Percentiles rank a stretch among this genome's conserved stretches.
Conservation (phyloP, 768 basidiomycete genomes). For the Tylopilus felleus region DNA sequence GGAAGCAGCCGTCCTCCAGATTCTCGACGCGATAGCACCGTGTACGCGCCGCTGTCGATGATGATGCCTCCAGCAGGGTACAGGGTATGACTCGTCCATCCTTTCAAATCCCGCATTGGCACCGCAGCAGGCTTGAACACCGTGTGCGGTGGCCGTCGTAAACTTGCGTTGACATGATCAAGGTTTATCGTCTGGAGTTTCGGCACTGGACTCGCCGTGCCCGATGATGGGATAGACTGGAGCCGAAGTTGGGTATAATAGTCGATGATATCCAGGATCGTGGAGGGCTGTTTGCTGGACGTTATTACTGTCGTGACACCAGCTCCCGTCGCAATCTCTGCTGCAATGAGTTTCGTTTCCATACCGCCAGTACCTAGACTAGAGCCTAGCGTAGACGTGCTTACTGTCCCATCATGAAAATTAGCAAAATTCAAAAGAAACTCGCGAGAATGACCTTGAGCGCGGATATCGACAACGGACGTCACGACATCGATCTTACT, state of each 20-base stretch:
- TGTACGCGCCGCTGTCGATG: conserved; percentile 86
- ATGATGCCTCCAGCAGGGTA: conserved; percentile 84
- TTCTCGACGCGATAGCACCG: conserved; percentile 78
- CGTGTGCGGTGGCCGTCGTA: conserved; percentile 75
- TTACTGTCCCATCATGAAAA: conserved; percentile 50
- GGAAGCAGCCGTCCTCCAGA: conserved; percentile 91
- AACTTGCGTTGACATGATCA: conserved; percentile 21
- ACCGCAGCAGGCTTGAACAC: conserved; percentile 70
- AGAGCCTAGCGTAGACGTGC: conserved; percentile 88
- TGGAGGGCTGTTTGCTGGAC: conserved; percentile 73
- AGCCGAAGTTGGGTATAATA: conserved; percentile 53
- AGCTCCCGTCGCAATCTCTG: conserved; percentile 93
- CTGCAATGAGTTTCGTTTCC: conserved; percentile 98
- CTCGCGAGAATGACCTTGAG: conserved; percentile 55
- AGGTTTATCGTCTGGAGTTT: conserved; percentile 24
- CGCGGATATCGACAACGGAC: conserved; percentile 77
- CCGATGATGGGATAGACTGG: conserved; percentile 35
- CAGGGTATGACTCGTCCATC: conserved; percentile 96
- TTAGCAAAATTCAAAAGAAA: neutral
- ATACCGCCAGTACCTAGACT: conserved; percentile 96
- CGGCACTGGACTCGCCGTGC: conserved; percentile 24
- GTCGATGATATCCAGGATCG: conserved; percentile 78
- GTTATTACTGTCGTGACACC: conserved; percentile 92
- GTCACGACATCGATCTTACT: conserved; percentile 77
- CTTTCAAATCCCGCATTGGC: conserved; percentile 84